Evolutionary conservation across 2,329 filamentous ascomycete genomes (phyloP), one percentile per base, ranked within the genome.

Genomic region (Penicillium sp.): DNA sequence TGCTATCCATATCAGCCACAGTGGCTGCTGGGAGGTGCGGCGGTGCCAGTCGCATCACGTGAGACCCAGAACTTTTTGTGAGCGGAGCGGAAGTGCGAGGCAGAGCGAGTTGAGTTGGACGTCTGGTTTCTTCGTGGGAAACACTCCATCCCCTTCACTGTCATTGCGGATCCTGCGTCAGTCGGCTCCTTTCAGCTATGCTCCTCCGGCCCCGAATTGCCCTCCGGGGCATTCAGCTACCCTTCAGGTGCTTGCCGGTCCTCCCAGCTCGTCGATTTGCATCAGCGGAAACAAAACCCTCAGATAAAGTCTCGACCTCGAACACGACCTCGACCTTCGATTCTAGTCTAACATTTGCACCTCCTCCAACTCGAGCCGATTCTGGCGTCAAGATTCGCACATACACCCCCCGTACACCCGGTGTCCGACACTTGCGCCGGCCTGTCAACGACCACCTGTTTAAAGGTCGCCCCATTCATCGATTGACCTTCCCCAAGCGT

Each of bases 371-470:
- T n/a, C 71, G 71, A 18, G 70, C 75, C 49, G 70, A 75, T 23
- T 62, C 60, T 34, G 75, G 69, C 53, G 64, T 75, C 15, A 75
- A 80, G 37, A 71, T 97, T 72, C 86, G 90, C 64, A 94, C 89
- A 47, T 99, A 97, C 75, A 97, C 90, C 72, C 94, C 94, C 29
- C 86, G 91, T 64, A 97, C 94, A 1, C 93, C 93, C 10, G 94
- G 94, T 82, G 75, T 96, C 52, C 87, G 94, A 66, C 94, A 99
- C 83, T 79, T 99, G 60, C 89, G 88, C 72, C 85, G 94, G 36
- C 91, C 94, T 12, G 87, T 97, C 75, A 97, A 97, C 75, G 91
- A 97, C 67, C 94, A 99, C 73, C 78, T 99, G 39, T 97, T 91
- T 91, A 97, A 96, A 75, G 94, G 94, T 52, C 82, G 91, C 50